Base-by-base conservation (phyloP, 73 alveolate genomes). In the Paramecium octaurelia region DNA sequence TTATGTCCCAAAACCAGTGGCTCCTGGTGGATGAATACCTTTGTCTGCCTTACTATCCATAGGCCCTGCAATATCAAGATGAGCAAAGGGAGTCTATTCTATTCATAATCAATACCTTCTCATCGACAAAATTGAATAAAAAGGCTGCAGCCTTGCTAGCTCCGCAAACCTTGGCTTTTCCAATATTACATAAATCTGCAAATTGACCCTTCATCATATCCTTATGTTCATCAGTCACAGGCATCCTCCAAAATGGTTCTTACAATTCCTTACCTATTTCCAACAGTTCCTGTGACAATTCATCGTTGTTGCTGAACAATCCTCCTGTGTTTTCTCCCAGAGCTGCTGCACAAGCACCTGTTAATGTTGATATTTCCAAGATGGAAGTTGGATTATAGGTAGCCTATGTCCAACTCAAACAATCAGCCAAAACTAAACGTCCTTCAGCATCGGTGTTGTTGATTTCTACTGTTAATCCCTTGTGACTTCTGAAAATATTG, bases 401-500 rank as follows among this genome's bases (percentile, higher is more conserved):
- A 36, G 92, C 86, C 92, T 96, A 94, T 60, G 96, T 92, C 88
- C 95, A 96, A n/a, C 96, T 92, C 75, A 97, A 76, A 20, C 98
- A 95, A 87, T 97, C 99, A 6, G 98, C 98, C 31, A 97, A 88
- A 10, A 93, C 99, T 11, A 94, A 93, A 90, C 99, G 92, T 0
- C 99, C 99, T 75, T 97, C 99, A n/a, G 99, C 99, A 88, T 97
- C 99, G 5, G 99, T 97, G 88, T 97, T 97, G 27, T 91, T 91
- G 58, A 93, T 93, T 73, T 97, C 98, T 6, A 97, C 99, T 58
- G 98, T 95, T 42, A 94, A 34, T 44, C 99, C 99, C 40, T 95
- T 97, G 23, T 77, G 93, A 58, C 97, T 77, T 76, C 38, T 97
- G 1, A 97, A 80, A 29, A 97, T 96, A 59, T 97, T 97, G 3